These are phyloP conservation scores for Teunomyces pallodes DNA, from an alignment of 805 yeast genomes.

Conservation along the genomic window DNA sequence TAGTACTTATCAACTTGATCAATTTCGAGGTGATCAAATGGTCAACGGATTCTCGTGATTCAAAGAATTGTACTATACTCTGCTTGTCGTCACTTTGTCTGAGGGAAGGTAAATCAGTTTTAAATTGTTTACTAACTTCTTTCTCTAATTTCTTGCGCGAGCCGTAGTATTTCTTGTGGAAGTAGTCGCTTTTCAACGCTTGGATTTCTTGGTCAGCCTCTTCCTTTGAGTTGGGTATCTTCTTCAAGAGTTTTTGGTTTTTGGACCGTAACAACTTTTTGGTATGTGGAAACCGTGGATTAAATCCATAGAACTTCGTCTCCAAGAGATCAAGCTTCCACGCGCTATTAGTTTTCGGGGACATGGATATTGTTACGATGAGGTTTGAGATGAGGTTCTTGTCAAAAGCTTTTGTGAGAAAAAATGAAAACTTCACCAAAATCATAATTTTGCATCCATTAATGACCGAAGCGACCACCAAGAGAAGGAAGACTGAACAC, in stretches of 20 bases:
- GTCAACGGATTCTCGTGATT: conserved; percentile 16
- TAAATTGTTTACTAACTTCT: conserved; percentile 26
- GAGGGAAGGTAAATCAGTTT: conserved; percentile 14
- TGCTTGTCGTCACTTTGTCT: conserved; percentile 9
- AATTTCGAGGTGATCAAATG: conserved; percentile 32
- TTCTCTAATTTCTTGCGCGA: conserved; percentile 41
- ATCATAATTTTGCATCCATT: conserved; percentile 2
- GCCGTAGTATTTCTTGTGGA: conserved; percentile 50
- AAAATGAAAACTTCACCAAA: neutral
- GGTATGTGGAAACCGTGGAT: conserved; percentile 51
- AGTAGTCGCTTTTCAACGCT: conserved; percentile 43
- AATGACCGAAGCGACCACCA: conserved; percentile 2
- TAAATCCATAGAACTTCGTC: conserved; percentile 39
- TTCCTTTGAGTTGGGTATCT: conserved; percentile 37
- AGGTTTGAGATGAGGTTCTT: conserved; percentile 6
- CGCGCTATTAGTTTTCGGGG: conserved; percentile 33
- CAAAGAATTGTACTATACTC: conserved; percentile 20
- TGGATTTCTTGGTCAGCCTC: conserved; percentile 47
- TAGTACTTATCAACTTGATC: conserved; percentile 23
- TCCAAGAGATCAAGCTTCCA: conserved; percentile 61
- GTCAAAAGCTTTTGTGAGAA: neutral
- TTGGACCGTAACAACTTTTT: conserved; percentile 46
- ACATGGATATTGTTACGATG: conserved; percentile 2
- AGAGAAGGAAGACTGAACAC: conserved; percentile 7
- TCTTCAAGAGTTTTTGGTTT: conserved; percentile 40